Percentiles rank a stretch among this genome's conserved stretches.
Evolutionary conservation across 805 yeast genomes (phyloP).

Genomic region (Metahyphopichia silvanorum): DNA sequence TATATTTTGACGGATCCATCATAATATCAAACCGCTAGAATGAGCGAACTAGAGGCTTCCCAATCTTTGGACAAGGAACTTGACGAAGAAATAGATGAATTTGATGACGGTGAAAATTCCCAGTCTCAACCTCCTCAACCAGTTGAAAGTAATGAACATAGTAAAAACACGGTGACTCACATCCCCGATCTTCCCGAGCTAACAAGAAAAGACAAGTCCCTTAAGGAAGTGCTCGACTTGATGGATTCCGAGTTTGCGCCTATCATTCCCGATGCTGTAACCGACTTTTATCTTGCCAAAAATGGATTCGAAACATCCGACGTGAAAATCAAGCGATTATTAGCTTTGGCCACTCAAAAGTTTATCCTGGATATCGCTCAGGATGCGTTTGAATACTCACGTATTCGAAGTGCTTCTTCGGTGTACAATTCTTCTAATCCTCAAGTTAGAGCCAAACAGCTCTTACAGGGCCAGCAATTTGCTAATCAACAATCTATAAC

Average conservation of each 20-base stretch:
- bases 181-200: conserved; percentile 61
- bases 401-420: conserved; percentile 85
- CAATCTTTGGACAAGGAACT: conserved; percentile 4
- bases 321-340: conserved; percentile 65
- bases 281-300: conserved; percentile 84
- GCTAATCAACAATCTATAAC: conserved; percentile 37
- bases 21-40: conserved; percentile 1
- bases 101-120: conserved; percentile 17
- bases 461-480: conserved; percentile 62
- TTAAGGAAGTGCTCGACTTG: conserved; percentile 78
- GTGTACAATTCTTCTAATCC: conserved; percentile 86
- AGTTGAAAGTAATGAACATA: conserved; percentile 3
- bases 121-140: too few species aligned
- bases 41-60: conserved; percentile 4
- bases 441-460: conserved; percentile 77
- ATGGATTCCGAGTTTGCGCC: conserved; percentile 92
- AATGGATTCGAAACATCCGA: conserved; percentile 85
- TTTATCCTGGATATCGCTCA: conserved; percentile 92
- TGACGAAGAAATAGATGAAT: conserved; percentile 18
- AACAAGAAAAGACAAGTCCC: conserved; percentile 73
- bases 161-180: conserved; percentile 1
- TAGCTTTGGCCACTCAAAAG: conserved; percentile 95
- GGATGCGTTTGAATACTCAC: conserved; percentile 92
- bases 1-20: too few species aligned
- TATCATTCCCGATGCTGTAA: conserved; percentile 93